These are phyloP conservation scores for Leishmania aethiopica DNA, from an alignment of 208 protist species.

Conservation along the genomic window DNA sequence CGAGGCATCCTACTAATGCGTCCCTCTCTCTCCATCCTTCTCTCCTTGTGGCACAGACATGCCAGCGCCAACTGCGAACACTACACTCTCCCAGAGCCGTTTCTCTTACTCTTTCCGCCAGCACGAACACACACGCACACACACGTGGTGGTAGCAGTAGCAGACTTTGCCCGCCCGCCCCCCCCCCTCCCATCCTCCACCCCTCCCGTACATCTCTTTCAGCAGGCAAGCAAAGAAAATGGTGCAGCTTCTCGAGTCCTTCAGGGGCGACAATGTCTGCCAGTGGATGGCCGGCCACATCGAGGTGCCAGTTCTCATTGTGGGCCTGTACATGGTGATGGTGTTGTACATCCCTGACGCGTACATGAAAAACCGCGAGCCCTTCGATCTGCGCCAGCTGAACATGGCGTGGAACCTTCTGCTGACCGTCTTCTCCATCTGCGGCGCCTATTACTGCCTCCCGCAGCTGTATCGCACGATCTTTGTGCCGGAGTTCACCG, in stretches of 20 bases:
- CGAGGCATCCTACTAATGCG: neutral
- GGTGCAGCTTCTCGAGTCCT: slow-evolving; percentile 10
- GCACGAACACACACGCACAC: neutral
- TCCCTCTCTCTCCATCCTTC: neutral
- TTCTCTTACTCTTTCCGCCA: neutral
- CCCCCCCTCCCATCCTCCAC: neutral
- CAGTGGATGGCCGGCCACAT: slow-evolving; percentile 58
- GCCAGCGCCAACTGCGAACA: neutral
- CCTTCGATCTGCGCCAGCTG: slow-evolving; percentile 51
- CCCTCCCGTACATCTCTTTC: neutral
- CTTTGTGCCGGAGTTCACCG: slow-evolving; percentile 29
- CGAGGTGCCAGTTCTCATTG: slow-evolving; percentile 48
- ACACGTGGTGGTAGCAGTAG: neutral
- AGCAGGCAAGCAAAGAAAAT: neutral
- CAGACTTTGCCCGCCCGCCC: neutral
- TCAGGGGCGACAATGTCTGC: slow-evolving; percentile 38
- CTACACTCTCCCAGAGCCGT: neutral
- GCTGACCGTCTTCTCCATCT: slow-evolving; percentile 76
- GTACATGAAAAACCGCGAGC: slow-evolving; percentile 71
- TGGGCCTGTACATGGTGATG: slow-evolving; percentile 55
- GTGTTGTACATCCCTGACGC: slow-evolving; percentile 56
- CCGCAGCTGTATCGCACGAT: slow-evolving; percentile 50
- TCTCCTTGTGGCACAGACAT: neutral
- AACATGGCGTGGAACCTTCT: slow-evolving; percentile 85
- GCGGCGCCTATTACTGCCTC: slow-evolving; percentile 62